Conservation (phyloP, 2,329 filamentous ascomycete species). For the Penicillium sp. region DNA sequence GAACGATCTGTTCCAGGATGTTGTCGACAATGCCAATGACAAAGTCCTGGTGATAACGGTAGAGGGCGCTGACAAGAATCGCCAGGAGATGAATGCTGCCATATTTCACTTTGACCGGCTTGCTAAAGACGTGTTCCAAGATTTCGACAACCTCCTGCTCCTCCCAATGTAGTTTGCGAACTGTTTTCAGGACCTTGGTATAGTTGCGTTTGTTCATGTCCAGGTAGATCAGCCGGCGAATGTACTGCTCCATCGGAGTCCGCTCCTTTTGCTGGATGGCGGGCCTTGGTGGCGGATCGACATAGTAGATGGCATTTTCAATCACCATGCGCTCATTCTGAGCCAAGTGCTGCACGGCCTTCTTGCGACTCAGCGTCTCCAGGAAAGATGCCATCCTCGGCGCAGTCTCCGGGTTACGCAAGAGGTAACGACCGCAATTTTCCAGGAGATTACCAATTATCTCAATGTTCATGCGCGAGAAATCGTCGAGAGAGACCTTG, state of each 20-base stretch:
- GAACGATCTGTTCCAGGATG: slow-evolving; percentile 76
- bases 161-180: slow-evolving; percentile 96
- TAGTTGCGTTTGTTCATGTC: slow-evolving; percentile 94
- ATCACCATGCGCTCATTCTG: slow-evolving; percentile 97
- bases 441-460: slow-evolving; percentile 95
- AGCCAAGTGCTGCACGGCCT: slow-evolving; percentile 87
- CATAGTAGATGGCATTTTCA: slow-evolving; percentile 96
- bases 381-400: slow-evolving; percentile 91
- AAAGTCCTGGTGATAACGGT: slow-evolving; percentile 87
- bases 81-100: slow-evolving; percentile 92
- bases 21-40: slow-evolving; percentile 89
- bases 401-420: slow-evolving; percentile 86
- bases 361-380: slow-evolving; percentile 92
- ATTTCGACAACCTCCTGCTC: slow-evolving; percentile 78
- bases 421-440: slow-evolving; percentile 89
- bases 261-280: slow-evolving; percentile 96
- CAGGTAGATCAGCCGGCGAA: slow-evolving; percentile 85
- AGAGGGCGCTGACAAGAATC: slow-evolving; percentile 79
- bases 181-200: slow-evolving; percentile 87
- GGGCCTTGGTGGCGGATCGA: slow-evolving; percentile 87
- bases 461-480: slow-evolving; percentile 98
- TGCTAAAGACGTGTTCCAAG: slow-evolving; percentile 86
- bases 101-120: slow-evolving; percentile 95
- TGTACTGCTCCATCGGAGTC: slow-evolving; percentile 85
- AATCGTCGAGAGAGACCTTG: slow-evolving; percentile 95